A percentile compares a stretch with the other conserved stretches of the same genome.
These are phyloP conservation scores for Carex pumila DNA, from an alignment of 176 grass and related monocot genomes.

Conservation along the genomic window DNA sequence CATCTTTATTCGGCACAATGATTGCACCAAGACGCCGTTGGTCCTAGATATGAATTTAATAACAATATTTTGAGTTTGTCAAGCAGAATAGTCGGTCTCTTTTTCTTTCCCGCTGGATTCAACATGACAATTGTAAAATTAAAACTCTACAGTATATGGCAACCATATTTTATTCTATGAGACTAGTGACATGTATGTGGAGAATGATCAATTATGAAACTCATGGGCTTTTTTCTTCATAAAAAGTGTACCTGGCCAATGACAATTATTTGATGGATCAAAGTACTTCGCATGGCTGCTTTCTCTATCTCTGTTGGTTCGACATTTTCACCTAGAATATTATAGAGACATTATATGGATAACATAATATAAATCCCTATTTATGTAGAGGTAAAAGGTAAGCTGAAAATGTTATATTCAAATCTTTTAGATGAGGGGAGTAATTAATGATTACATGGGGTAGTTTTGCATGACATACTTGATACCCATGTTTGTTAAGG, in stretches of 20 bases:
- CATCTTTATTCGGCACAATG: slow-evolving; percentile 83
- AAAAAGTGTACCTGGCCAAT: slow-evolving; percentile 61
- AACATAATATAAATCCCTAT: neutral
- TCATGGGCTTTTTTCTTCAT: neutral
- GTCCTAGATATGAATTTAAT: slow-evolving; percentile 39
- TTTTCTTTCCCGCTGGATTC: neutral
- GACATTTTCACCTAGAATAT: slow-evolving; percentile 83
- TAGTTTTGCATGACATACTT: neutral
- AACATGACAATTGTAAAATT: neutral
- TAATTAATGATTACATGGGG: neutral
- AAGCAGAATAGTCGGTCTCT: neutral
- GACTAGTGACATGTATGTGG: neutral
- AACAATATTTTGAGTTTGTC: neutral
- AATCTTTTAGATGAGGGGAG: neutral
- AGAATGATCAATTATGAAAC: neutral
- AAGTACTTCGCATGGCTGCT: slow-evolving; percentile 58
- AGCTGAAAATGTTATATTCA: neutral
- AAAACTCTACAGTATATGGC: too few relatives aligned
- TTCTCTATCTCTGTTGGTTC: slow-evolving; percentile 83
- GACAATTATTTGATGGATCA: slow-evolving; percentile 84
- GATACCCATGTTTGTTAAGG: neutral
- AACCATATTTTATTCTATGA: too few relatives aligned
- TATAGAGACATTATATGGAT: neutral
- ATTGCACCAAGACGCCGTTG: slow-evolving; percentile 69
- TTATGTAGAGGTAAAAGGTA: neutral